These are phyloP conservation scores for Penicillium cataractarum DNA, from an alignment of 495 filamentous ascomycete genomes.

Conservation along the genomic window DNA sequence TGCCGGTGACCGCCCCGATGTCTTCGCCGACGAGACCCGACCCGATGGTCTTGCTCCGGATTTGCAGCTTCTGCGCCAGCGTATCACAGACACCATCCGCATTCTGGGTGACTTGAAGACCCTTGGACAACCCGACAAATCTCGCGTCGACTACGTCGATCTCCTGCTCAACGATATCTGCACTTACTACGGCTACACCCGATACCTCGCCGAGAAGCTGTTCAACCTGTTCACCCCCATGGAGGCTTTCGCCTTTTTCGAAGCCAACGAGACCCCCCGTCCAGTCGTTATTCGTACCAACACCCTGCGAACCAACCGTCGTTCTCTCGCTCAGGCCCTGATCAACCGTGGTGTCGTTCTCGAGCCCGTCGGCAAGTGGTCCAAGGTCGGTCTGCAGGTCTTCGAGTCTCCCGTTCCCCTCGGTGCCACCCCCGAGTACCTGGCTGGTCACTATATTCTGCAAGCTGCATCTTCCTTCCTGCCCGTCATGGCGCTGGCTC, in stretches of 20 bases:
- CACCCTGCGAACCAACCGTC: constrained; percentile 87
- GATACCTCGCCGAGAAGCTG: constrained; percentile 83
- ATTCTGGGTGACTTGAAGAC: constrained; percentile 86
- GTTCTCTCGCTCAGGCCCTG: constrained; percentile 88
- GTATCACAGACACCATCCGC: constrained; percentile 91
- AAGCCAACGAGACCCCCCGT: constrained; percentile 91
- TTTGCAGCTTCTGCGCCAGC: constrained; percentile 82
- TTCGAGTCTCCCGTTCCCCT: constrained; percentile 93
- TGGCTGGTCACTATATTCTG: constrained; percentile 96
- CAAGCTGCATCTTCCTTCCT: constrained; percentile 97
- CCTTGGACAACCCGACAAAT: constrained; percentile 73
- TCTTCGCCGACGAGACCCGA: constrained; percentile 65
- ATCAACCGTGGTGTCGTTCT: constrained; percentile 97
- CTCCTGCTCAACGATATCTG: constrained; percentile 91
- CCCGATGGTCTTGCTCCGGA: constrained; percentile 73
- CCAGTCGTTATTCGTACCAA: constrained; percentile 92
- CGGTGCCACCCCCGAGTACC: constrained; percentile 97
- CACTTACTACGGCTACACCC: constrained; percentile 88
- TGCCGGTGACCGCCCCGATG: constrained; percentile 71
- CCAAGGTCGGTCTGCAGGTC: constrained; percentile 93
- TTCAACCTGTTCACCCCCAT: constrained; percentile 88
- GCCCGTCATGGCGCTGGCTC: constrained; percentile 94
- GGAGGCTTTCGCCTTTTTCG: constrained; percentile 98
- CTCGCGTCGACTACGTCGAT: constrained; percentile 81
- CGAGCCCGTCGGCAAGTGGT: constrained; percentile 98